Conservation (phyloP, 2,329 filamentous ascomycete species). For the Microcyclosporella mali region DNA sequence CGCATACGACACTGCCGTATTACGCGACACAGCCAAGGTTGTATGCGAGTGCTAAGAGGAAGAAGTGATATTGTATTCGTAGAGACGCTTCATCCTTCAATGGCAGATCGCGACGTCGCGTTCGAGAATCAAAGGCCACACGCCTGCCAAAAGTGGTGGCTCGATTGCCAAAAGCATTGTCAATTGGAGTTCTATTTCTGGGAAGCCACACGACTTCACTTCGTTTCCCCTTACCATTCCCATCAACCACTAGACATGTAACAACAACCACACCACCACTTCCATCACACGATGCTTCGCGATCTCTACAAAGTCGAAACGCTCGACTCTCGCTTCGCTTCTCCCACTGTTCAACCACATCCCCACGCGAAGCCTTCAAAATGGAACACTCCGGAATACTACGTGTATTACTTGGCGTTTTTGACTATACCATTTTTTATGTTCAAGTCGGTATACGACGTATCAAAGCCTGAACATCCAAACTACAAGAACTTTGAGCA, state of each 20-base stretch:
- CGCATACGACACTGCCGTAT: constrained; percentile 1
- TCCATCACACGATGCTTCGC: constrained; percentile 10
- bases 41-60: neutral
- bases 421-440: constrained; percentile 65
- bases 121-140: neutral
- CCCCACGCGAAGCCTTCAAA: constrained; percentile 53
- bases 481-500: constrained; percentile 69
- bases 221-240: constrained; percentile 2
- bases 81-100: no score
- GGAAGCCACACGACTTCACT: constrained; percentile 1
- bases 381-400: constrained; percentile 82
- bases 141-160: neutral
- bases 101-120: neutral
- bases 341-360: constrained; percentile 45
- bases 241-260: constrained; percentile 3
- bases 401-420: constrained; percentile 69
- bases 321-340: constrained; percentile 66
- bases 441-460: constrained; percentile 83
- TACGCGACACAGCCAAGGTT: constrained; percentile 4
- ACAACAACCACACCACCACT: neutral
- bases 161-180: constrained; percentile 1
- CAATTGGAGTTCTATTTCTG: no score
- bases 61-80: neutral
- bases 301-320: constrained; percentile 58
- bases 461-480: constrained; percentile 80